phyloP scores from a whole-genome alignment of 495 filamentous ascomycete species.

The Lindgomyces ingoldianus region DNA sequence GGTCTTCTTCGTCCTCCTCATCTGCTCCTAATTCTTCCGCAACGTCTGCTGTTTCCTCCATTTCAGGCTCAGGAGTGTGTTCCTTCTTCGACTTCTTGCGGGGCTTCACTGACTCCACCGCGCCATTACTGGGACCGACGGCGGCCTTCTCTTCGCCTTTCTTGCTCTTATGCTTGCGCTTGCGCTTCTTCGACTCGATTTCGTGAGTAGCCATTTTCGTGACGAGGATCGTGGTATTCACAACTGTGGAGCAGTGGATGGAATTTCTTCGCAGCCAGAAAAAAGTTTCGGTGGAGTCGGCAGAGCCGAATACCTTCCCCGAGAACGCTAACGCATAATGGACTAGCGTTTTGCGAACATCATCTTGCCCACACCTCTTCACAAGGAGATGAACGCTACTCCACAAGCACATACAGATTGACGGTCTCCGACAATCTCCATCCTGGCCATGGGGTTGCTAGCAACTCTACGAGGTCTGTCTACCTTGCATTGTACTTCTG shows the following conservation, averaged over 20 bases:
- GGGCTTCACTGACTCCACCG: constrained; percentile 24
- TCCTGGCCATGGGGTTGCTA: no score
- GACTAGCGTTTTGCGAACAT: constrained; percentile 14
- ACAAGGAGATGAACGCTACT: no score
- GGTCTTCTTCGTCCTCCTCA: constrained; percentile 36
- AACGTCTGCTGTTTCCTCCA: constrained; percentile 2
- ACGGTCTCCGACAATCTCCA: no score
- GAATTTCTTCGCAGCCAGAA: no score
- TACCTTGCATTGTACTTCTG: no score
- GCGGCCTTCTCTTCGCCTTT: constrained; percentile 8
- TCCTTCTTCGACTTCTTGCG: constrained; percentile 43
- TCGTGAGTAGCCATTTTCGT: constrained; percentile 34
- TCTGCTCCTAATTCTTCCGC: constrained; percentile 18
- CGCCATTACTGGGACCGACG: constrained; percentile 11
- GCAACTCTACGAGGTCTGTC: no score
- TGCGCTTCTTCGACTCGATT: constrained; percentile 41
- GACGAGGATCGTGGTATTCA: background rate
- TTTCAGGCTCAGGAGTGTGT: constrained; percentile 27
- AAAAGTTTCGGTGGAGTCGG: constrained; percentile 29
- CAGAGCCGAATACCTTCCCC: background rate
- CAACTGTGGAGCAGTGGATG: no score
- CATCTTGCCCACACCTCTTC: no score
- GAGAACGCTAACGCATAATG: constrained; percentile 2
- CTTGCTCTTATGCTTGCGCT: constrained; percentile 41
- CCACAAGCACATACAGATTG: no score